Evolutionary conservation across 192 early-diverging fungal species (phyloP).

Genomic region (Thamnidium elegans): DNA sequence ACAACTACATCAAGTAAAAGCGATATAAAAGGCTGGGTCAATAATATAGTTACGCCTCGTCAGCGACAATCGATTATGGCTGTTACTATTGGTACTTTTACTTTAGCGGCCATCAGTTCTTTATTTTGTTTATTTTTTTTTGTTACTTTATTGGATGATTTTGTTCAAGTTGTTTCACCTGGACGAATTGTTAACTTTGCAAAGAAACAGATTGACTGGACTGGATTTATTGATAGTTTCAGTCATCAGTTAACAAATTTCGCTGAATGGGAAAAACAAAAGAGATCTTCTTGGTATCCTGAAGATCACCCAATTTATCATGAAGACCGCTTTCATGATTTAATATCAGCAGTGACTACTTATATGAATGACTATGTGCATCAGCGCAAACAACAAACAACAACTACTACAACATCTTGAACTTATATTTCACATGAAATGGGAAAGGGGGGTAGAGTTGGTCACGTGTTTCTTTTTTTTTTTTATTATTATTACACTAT

Average conservation of each 20-base stretch:
- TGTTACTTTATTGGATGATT: slow-evolving; percentile 19
- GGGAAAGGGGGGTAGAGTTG: neutral
- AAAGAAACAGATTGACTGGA: slow-evolving; percentile 20
- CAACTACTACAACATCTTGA: neutral
- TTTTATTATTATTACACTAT: neutral
- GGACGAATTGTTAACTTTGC: slow-evolving; percentile 4
- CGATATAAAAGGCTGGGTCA: slow-evolving; percentile 1
- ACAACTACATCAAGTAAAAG: slow-evolving; percentile 2
- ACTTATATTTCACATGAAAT: too few relatives aligned
- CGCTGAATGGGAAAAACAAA: slow-evolving; percentile 31
- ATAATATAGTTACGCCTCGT: neutral
- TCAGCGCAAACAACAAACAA: slow-evolving; percentile 9
- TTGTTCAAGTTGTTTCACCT: slow-evolving; percentile 14
- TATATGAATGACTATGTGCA: slow-evolving; percentile 23
- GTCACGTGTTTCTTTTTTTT: neutral
- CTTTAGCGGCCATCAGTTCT: slow-evolving; percentile 14
- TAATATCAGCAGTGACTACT: slow-evolving; percentile 15
- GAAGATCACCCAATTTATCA: neutral
- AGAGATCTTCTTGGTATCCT: slow-evolving; percentile 28
- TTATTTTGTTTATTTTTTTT: slow-evolving; percentile 25
- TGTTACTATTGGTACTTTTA: slow-evolving; percentile 19
- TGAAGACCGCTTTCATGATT: slow-evolving; percentile 20
- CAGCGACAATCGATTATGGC: slow-evolving; percentile 10
- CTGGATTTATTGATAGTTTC: slow-evolving; percentile 13
- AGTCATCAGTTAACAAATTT: slow-evolving; percentile 26